Evolutionary conservation across 164 flowering plant species (phyloP).

Genomic region (Magnolia officinalis): DNA sequence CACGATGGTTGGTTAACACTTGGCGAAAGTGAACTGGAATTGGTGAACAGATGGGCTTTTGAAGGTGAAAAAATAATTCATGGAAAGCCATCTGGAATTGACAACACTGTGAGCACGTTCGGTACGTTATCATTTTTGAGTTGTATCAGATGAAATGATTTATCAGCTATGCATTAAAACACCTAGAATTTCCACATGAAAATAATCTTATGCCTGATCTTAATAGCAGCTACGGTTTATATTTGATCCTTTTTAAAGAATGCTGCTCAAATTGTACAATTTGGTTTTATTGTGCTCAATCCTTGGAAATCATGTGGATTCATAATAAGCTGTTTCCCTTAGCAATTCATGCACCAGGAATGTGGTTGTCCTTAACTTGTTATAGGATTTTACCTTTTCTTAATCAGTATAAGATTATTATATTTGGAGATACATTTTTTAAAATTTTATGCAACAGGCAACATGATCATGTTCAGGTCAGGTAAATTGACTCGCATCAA

Average conservation of each 20-base stretch:
- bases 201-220: background rate
- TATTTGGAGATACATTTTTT: background rate
- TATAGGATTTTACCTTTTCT: background rate
- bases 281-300: background rate
- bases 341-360: background rate
- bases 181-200: background rate
- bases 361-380: background rate
- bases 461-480: constrained; percentile 84
- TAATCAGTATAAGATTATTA: background rate
- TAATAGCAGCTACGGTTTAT: background rate
- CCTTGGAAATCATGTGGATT: background rate
- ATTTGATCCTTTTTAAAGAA: background rate
- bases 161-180: background rate
- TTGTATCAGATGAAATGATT: background rate
- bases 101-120: constrained; percentile 92
- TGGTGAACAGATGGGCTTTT: constrained; percentile 94
- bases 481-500: constrained; percentile 60
- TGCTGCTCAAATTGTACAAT: no score
- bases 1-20: constrained; percentile 60
- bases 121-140: constrained; percentile 47
- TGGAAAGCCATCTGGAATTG: constrained; percentile 97
- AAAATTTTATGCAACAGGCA: constrained; percentile 50
- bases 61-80: constrained; percentile 97
- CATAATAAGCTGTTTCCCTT: background rate
- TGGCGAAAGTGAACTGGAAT: constrained; percentile 57